Conservation (phyloP, 2,329 filamentous ascomycete genomes). For the Myriosclerotinia curreyana region DNA sequence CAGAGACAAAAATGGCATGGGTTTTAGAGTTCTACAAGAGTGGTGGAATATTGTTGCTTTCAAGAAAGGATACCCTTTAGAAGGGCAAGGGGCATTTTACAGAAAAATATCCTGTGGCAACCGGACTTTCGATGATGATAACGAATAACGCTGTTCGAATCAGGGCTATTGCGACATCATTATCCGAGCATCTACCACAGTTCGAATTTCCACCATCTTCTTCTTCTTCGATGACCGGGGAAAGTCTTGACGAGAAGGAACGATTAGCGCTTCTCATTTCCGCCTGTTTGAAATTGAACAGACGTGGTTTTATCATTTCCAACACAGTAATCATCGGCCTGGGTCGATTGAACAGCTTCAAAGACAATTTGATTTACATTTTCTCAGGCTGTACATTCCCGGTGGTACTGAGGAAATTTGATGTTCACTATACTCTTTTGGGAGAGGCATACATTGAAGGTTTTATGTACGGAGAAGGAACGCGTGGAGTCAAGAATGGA, state of each 20-base stretch:
- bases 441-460: conserved; percentile 36
- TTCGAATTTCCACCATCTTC: conserved; percentile 6
- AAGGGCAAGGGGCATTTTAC: conserved; percentile 27
- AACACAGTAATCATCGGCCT: conserved; percentile 26
- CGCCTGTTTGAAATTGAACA: conserved; percentile 32
- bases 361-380: conserved; percentile 31
- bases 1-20: conserved; percentile 25
- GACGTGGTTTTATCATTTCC: conserved; percentile 29
- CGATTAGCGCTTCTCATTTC: conserved; percentile 28
- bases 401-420: conserved; percentile 29
- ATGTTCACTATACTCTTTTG: conserved; percentile 27
- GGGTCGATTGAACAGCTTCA: conserved; percentile 26
- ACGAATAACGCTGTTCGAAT: conserved; percentile 28
- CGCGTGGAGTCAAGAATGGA: conserved; percentile 24
- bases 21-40: conserved; percentile 29
- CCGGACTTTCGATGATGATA: conserved; percentile 27
- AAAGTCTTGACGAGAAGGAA: conserved; percentile 22
- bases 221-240: background rate
- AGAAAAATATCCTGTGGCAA: conserved; percentile 33
- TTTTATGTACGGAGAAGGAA: conserved; percentile 34
- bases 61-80: conserved; percentile 19
- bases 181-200: conserved; percentile 5
- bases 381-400: conserved; percentile 35
- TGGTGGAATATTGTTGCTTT: conserved; percentile 34
- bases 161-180: conserved; percentile 26